Base-by-base conservation (phyloP, 2,329 filamentous ascomycete species). In the Stemphylium beticola region DNA sequence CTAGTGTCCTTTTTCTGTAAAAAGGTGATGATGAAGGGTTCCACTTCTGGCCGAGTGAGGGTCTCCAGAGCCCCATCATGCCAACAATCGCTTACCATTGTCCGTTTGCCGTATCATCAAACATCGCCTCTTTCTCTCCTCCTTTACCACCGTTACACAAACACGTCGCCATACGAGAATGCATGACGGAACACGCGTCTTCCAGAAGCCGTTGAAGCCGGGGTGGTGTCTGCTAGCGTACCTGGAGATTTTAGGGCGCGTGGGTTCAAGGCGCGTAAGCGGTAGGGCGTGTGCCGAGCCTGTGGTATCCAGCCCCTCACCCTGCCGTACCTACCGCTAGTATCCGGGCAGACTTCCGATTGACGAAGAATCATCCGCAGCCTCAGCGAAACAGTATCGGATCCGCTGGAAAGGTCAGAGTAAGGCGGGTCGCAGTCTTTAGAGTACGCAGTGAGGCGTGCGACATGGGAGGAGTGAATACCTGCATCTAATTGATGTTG, bases 271-370 rank as follows among this genome's bases (percentile, higher is more conserved):
- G 26, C 26, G 26, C 34, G 39, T 42, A 36, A 12, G 37, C 32
- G 37, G 58, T 60, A 66, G 59, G 66, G 63, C 66, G 46, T 54
- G 64, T 53, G 60, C 54, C 50, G 53, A 57, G 51, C 62, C 64
- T 63, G 49, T 29, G 56, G 47, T 67, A 65, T 65, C 64, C 62
- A 48, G 47, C 17, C 20, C 37, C 31, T 10, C 33, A 29, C 46
- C 8, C 17, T 18, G n/a, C 41, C 34, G 29, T 45, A 45, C 40
- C 46, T 50, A 37, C 65, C 65, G 65, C 60, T 58, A 53, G 56
- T 70, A 70, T 68, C 67, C 67, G 51, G 45, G 33, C 46, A 53
- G 44, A 43, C 44, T 53, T 58, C 64, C 52, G 59, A 61, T 56
- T 54, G 53, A 49, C 48, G 56, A 24, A 47, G 26, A 49, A 20